phyloP scores from a whole-genome alignment of 768 basidiomycete genomes.

The Vararia minispora region DNA sequence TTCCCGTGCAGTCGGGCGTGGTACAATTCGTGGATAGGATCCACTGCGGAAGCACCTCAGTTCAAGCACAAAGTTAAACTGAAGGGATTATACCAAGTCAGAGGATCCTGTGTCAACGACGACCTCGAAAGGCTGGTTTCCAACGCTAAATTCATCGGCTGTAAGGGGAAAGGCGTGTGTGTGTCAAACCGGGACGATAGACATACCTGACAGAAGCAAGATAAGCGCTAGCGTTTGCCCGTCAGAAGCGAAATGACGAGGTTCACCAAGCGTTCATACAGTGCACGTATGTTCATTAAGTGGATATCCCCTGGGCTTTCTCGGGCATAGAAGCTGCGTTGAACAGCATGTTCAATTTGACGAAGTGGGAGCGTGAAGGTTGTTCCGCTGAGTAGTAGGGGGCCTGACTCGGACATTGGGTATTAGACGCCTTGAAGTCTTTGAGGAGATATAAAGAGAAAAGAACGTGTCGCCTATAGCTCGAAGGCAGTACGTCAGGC shows the following conservation, averaged over 20 bases:
- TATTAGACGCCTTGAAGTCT: too few relatives aligned
- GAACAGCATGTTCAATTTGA: too few relatives aligned
- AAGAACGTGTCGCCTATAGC: too few relatives aligned
- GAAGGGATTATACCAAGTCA: conserved; percentile 29
- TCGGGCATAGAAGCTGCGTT: too few relatives aligned
- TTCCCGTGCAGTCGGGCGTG: conserved; percentile 31
- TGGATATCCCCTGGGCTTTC: too few relatives aligned
- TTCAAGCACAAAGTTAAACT: conserved; percentile 1
- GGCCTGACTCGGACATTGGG: too few relatives aligned
- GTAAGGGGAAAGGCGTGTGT: conserved; percentile 4
- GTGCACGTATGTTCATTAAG: conserved; percentile 16
- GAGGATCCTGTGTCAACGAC: conserved; percentile 49
- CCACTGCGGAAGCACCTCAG: not conserved
- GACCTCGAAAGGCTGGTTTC: conserved; percentile 31
- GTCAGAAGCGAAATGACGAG: not conserved
- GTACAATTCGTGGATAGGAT: conserved; percentile 9
- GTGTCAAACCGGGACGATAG: not conserved
- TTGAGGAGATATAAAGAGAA: too few relatives aligned
- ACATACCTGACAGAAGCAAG: conserved; percentile 27
- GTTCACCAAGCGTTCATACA: conserved; percentile 12
- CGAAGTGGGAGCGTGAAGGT: not conserved
- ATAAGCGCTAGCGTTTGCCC: conserved; percentile 25
- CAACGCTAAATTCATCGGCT: conserved; percentile 26
- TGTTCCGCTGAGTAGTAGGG: too few relatives aligned
- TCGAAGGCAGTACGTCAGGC: too few relatives aligned